Percentiles rank a stretch among this genome's conserved stretches.
These are phyloP conservation scores for Thelonectria discophora DNA, from an alignment of 2,329 filamentous ascomycete genomes.

Conservation along the genomic window DNA sequence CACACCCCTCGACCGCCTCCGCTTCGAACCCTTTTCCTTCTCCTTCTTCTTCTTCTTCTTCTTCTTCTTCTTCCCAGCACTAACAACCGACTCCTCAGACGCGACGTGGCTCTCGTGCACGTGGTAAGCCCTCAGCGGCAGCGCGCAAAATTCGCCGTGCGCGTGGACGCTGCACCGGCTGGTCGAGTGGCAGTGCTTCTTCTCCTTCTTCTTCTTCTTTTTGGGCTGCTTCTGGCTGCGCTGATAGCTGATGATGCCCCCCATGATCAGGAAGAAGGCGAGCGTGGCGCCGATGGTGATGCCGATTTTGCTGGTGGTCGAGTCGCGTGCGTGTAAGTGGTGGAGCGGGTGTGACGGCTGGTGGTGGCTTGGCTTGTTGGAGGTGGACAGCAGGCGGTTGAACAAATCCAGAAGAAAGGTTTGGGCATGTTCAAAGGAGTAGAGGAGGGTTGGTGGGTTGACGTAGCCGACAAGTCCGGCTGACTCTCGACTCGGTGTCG, in stretches of 20 bases:
- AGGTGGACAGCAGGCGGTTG: neutral
- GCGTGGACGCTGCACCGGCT: no score
- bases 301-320: conserved; percentile 7
- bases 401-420: neutral
- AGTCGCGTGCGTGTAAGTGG: conserved; percentile 14
- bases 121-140: neutral
- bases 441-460: neutral
- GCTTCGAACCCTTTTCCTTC: neutral
- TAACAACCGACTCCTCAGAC: neutral
- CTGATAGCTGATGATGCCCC: neutral
- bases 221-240: neutral
- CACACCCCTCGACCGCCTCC: neutral
- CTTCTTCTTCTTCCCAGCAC: neutral
- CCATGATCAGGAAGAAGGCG: neutral
- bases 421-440: neutral
- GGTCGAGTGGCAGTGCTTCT: no score
- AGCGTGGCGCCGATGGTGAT: conserved; percentile 10
- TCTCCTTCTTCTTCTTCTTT: no score
- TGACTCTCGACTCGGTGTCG: neutral
- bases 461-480: neutral
- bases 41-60: neutral
- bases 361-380: neutral
- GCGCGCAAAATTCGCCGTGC: neutral
- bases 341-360: neutral
- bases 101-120: neutral